phyloP scores from a whole-genome alignment of 1,284 basidiomycete species.

The Xerocomus nothofagi region DNA sequence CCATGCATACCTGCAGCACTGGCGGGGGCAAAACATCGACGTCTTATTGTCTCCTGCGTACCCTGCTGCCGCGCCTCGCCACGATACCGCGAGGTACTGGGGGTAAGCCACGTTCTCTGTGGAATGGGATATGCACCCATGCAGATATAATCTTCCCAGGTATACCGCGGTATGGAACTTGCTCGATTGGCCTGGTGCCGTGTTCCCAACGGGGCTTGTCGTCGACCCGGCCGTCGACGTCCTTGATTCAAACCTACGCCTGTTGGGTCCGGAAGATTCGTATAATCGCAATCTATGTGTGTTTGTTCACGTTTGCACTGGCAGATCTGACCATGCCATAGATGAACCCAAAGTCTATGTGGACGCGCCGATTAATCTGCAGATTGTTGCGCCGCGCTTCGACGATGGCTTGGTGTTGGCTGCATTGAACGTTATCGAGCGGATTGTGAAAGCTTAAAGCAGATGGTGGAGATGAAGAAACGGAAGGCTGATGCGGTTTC shows the following conservation, averaged over 20 bases:
- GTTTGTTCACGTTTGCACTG: not conserved
- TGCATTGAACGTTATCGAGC: slow-evolving; percentile 16
- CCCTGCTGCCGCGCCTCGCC: slow-evolving; percentile 25
- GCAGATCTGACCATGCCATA: slow-evolving; percentile 1
- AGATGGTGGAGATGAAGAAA: not conserved
- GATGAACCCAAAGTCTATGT: slow-evolving; percentile 23
- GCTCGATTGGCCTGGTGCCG: slow-evolving; percentile 30
- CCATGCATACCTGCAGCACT: slow-evolving; percentile 30
- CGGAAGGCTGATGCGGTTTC: not conserved
- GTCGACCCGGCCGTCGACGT: slow-evolving; percentile 25
- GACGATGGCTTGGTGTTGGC: slow-evolving; percentile 27
- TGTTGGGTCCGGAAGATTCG: slow-evolving; percentile 23
- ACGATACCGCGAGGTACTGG: slow-evolving; percentile 36
- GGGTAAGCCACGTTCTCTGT: slow-evolving; percentile 21
- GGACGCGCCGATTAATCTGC: slow-evolving; percentile 20
- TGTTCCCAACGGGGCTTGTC: slow-evolving; percentile 31
- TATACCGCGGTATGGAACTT: slow-evolving; percentile 32
- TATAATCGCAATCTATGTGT: slow-evolving; percentile 23
- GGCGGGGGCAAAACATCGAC: slow-evolving; percentile 31
- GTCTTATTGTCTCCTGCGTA: slow-evolving; percentile 34
- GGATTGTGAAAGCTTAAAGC: slow-evolving; percentile 11
- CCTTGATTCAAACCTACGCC: not conserved
- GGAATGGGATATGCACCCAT: not conserved
- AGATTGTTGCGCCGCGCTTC: slow-evolving; percentile 25
- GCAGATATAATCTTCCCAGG: not conserved